Evolutionary conservation across 208 protist genomes (phyloP).

Genomic region (Angomonas desouzai): DNA sequence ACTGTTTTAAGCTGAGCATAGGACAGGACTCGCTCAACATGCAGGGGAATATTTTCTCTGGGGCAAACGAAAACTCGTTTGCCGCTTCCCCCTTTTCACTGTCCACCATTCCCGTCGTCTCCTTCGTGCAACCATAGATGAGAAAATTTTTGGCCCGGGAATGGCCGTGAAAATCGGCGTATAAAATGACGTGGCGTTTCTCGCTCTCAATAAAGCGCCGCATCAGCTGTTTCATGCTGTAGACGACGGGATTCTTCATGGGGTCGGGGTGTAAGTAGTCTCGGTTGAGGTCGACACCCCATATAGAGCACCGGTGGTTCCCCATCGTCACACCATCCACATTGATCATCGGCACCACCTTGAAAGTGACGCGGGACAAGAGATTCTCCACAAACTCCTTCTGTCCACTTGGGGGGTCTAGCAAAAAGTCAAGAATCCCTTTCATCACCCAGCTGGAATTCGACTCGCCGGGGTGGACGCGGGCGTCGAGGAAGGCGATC

Average conservation of each 20-base stretch:
- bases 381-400: conserved; percentile 24
- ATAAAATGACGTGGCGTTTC: conserved; percentile 79
- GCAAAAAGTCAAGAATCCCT: conserved; percentile 90
- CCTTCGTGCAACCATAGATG: conserved; percentile 91
- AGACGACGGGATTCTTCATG: conserved; percentile 78
- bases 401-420: conserved; percentile 15
- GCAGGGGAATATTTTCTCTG: conserved; percentile 76
- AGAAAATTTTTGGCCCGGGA: conserved; percentile 93
- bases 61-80: conserved; percentile 6
- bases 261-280: conserved; percentile 81
- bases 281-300: conserved; percentile 95
- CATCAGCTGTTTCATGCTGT: conserved; percentile 73
- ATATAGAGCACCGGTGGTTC: conserved; percentile 95
- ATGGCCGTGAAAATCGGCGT: conserved; percentile 95
- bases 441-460: conserved; percentile 96
- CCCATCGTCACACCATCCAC: conserved; percentile 97
- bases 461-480: conserved; percentile 97
- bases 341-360: conserved; percentile 98
- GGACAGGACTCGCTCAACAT: conserved; percentile 51
- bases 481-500: conserved; percentile 87
- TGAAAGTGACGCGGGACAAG: conserved; percentile 83
- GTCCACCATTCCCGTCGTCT: conserved; percentile 21
- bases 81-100: neutral
- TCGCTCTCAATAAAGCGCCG: conserved; percentile 61
- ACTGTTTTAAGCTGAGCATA: conserved; percentile 67